Evolutionary conservation across 306 rosid species (phyloP), one percentile per base, ranked within the genome.

Genomic region (Prosopis cineraria): DNA sequence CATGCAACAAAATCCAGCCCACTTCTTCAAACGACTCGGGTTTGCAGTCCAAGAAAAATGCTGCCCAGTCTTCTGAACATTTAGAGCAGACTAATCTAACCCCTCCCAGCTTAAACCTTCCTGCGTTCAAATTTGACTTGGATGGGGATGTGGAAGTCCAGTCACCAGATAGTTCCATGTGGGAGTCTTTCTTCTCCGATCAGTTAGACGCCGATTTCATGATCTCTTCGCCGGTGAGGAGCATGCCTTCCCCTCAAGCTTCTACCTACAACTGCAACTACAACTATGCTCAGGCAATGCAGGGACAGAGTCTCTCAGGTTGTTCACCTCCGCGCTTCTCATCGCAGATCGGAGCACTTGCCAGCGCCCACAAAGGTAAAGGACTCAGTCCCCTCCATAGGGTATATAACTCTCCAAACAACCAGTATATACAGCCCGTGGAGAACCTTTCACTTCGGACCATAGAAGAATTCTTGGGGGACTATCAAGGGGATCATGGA

Each of bases 311-410:
- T n/a, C 82, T 89, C 16, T 81, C 88, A 0, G 91, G 88, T 0
- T 81, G 84, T 79, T 91, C 97, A 8, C 97, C 97, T 16, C 94
- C 97, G 22, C 89, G 96, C 2, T 78, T 80, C 30, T 79, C 84
- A 1, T 80, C 93, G 3, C 89, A 81, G 0, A 47, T 85, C 11
- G 97, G 98, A 66, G 80, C 97, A 59, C 87, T 85, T 43, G 85
- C 82, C 40, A 88, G 85, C 73, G 70, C 7, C 47, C 72, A 73
- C n/a, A 94, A 90, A 85, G 93, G 96, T 47, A 94, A 92, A 72
- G 94, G 98, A 72, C 85, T 87, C 1, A 94, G 98, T 55, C 97
- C 98, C 4, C 96, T 94, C 24, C 96, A 91, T 8, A 89, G 78
- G 87, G 95, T 92, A 0, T 92, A 85, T 91, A 94, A 82, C 84